Base-by-base conservation (phyloP, 1,139 yeast genomes). In the Diutina siamensis region DNA sequence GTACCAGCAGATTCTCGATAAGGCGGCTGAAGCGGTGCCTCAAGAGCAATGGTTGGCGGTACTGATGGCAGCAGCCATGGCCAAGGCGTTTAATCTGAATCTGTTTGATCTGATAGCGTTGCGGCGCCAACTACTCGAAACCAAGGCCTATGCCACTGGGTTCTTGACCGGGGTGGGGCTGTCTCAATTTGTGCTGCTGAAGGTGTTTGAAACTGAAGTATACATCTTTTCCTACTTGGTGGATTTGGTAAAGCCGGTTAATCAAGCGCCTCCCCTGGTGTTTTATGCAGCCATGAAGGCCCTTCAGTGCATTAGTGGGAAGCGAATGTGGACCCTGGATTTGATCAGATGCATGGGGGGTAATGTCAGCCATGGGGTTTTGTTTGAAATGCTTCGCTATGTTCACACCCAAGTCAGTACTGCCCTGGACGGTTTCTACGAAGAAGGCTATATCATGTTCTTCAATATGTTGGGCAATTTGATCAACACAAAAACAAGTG, bases 341-440 rank as follows among this genome's bases (percentile, higher is more conserved):
- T 71, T 89, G 33, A 71, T 88, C 47, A 71, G 87, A 49, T 79
- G 87, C n/a, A 63, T 88, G 53, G 87, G 94, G n/a, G 97, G 94
- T 4, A 87, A 87, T 57, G 88, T 89, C 34, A 80, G 80, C 48
- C 96, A 89, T 60, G 97, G 97, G 0, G 64, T 80, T 7, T 58
- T 89, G 40, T 85, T 83, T 64, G 89, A 85, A 55, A 73, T 82
- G 44, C 62, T 89, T 36, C 73, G 94, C 51, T 69, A 69, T 45
- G 74, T 86, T 22, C 68, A 77, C 47, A 74, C 75, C 49, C 69
- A 73, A 45, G 60, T 78, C 4, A 59, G 63, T 42, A 55, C 58
- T 3, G 64, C 66, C 3, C 68, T 62, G 31, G 62, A 60, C 10
- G 62, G 63, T 25, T 60, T 61, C 22, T 55, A 55, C 28, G 79